Evolutionary conservation across 495 filamentous ascomycete species (phyloP).

Genomic region (Letharia columbiana): DNA sequence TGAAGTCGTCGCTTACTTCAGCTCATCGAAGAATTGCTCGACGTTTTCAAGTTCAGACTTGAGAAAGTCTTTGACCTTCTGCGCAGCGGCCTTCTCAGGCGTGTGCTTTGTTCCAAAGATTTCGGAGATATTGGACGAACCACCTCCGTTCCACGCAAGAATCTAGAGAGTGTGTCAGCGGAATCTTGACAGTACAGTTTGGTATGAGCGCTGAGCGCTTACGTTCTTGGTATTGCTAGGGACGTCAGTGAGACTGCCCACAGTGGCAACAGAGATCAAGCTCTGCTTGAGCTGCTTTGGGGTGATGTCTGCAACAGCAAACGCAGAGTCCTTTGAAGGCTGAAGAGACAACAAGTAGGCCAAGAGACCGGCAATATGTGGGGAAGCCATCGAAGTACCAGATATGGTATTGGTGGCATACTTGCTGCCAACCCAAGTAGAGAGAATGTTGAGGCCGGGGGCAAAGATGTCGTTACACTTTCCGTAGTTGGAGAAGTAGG

Average conservation of each 20-base stretch:
- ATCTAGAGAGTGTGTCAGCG: conserved; percentile 51
- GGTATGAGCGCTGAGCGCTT: conserved; percentile 30
- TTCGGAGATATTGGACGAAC: conserved; percentile 76
- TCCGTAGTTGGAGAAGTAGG: conserved; percentile 99
- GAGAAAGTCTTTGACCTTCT: conserved; percentile 49
- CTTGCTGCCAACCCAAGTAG: conserved; percentile 95
- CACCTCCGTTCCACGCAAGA: conserved; percentile 98
- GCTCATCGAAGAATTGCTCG: conserved; percentile 34
- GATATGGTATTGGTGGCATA: conserved; percentile 96
- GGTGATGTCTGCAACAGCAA: conserved; percentile 78
- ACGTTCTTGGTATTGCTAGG: conserved; percentile 75
- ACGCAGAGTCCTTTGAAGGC: conserved; percentile 78
- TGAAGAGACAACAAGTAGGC: conserved; percentile 98
- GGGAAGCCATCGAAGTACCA: conserved; percentile 98
- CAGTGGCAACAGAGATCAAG: conserved; percentile 75
- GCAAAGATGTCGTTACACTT: conserved; percentile 99
- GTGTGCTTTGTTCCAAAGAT: conserved; percentile 47
- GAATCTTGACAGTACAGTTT: conserved; percentile 7
- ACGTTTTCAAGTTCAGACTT: conserved; percentile 34
- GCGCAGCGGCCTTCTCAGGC: conserved; percentile 37
- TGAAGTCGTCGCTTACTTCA: conserved; percentile 14
- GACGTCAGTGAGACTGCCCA: conserved; percentile 71
- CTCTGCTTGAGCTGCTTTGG: conserved; percentile 89
- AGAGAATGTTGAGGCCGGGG: conserved; percentile 91
- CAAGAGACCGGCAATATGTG: conserved; percentile 90